These are phyloP conservation scores for Paecilomyces variotii DNA, from an alignment of 2,329 filamentous ascomycete species.

Conservation along the genomic window DNA sequence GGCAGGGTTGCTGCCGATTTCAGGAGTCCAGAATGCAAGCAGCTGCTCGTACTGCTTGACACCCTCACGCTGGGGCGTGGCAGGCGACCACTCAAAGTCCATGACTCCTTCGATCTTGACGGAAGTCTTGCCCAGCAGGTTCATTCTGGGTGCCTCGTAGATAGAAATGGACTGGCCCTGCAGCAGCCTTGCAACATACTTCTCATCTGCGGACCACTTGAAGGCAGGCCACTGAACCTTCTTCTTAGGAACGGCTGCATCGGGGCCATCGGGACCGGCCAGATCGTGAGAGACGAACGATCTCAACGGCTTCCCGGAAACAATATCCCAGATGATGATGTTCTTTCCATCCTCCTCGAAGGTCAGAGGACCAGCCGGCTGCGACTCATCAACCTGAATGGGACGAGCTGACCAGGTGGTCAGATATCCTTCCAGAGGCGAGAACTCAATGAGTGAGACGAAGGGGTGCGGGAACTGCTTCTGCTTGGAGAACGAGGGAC, in stretches of 20 bases:
- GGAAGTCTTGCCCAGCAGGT: slow-evolving; percentile 77
- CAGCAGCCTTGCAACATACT: slow-evolving; percentile 88
- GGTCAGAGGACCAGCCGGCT: slow-evolving; percentile 61
- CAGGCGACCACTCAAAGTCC: slow-evolving; percentile 97
- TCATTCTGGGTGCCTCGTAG: slow-evolving; percentile 85
- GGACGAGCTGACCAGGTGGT: slow-evolving; percentile 95
- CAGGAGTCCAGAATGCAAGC: slow-evolving; percentile 97
- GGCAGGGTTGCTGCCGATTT: slow-evolving; percentile 94
- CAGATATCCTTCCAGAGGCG: slow-evolving; percentile 82
- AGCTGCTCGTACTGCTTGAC: slow-evolving; percentile 92
- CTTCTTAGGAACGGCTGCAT: slow-evolving; percentile 62
- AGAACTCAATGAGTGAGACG: slow-evolving; percentile 94
- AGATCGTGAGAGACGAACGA: slow-evolving; percentile 89
- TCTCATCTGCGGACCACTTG: slow-evolving; percentile 98
- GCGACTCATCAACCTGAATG: slow-evolving; percentile 82
- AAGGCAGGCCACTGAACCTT: slow-evolving; percentile 98
- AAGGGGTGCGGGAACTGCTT: slow-evolving; percentile 92
- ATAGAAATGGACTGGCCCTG: slow-evolving; percentile 83
- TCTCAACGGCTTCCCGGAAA: slow-evolving; percentile 77
- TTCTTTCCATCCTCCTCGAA: slow-evolving; percentile 97
- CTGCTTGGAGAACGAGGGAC: slow-evolving; percentile 77
- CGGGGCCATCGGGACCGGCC: slow-evolving; percentile 49
- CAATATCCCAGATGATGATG: slow-evolving; percentile 97
- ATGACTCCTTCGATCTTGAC: slow-evolving; percentile 95
- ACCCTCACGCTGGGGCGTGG: slow-evolving; percentile 70